Conservation (phyloP, 257 asterid genomes). For the Fraxinus excelsior region DNA sequence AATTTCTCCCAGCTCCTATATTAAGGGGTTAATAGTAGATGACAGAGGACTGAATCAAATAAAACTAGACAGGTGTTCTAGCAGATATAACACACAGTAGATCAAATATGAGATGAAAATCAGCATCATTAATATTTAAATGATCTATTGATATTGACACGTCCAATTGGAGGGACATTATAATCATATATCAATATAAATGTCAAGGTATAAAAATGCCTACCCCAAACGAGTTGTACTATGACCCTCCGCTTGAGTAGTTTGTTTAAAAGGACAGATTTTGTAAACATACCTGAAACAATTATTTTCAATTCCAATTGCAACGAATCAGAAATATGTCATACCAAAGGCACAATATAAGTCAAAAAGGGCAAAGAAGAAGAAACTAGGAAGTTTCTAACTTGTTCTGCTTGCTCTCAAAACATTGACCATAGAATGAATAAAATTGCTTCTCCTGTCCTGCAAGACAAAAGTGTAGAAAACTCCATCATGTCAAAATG, state of each 20-base stretch:
- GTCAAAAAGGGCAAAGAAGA: conserved; percentile 11
- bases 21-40: conserved; percentile 20
- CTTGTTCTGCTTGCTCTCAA: conserved; percentile 94
- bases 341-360: conserved; percentile 1
- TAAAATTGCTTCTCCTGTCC: conserved; percentile 92
- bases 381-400: conserved; percentile 33
- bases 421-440: conserved; percentile 91
- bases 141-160: not conserved
- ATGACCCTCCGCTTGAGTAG: conserved; percentile 91
- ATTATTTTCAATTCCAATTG: conserved; percentile 16
- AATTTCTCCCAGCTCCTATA: conserved; percentile 91
- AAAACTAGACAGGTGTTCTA: not conserved
- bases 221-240: conserved; percentile 95
- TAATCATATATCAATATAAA: conserved; percentile 19
- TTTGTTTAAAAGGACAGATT: conserved; percentile 89
- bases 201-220: conserved; percentile 26
- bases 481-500: conserved; percentile 15
- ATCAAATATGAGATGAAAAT: not conserved
- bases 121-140: not conserved
- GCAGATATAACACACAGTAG: not conserved
- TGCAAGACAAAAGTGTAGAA: conserved; percentile 48
- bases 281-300: conserved; percentile 84
- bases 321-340: conserved; percentile 22
- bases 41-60: conserved; percentile 3
- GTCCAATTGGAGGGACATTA: not conserved